A percentile compares a stretch with the other conserved stretches of the same genome.
phyloP scores from a whole-genome alignment of 2,329 filamentous ascomycete species.

The Claviceps arundinis region DNA sequence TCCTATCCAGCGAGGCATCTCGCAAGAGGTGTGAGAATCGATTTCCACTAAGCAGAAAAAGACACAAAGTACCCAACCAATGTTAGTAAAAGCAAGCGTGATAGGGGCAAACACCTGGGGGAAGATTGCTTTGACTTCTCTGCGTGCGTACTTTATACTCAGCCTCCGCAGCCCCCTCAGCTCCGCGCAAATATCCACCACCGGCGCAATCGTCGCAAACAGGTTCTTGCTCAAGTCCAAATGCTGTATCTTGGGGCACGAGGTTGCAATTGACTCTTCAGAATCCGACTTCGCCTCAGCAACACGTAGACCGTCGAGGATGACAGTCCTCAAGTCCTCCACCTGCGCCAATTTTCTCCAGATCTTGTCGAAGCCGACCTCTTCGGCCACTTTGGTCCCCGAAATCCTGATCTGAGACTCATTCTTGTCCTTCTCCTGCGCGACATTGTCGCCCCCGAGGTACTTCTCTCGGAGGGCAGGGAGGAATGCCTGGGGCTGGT shows the following conservation, averaged over 20 bases:
- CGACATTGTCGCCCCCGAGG: constrained; percentile 31
- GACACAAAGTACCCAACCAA: background rate
- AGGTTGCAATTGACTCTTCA: constrained; percentile 28
- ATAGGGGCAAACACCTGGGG: background rate
- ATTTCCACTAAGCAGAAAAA: constrained; percentile 47
- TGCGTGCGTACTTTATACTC: constrained; percentile 43
- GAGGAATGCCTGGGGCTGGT: constrained; percentile 59
- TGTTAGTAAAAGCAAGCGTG: background rate
- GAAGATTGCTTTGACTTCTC: background rate
- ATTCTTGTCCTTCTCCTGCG: constrained; percentile 15
- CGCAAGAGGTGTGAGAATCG: constrained; percentile 41
- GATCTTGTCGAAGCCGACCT: constrained; percentile 92
- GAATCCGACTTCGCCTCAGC: constrained; percentile 19
- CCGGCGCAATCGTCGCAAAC: constrained; percentile 52
- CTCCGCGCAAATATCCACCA: constrained; percentile 58
- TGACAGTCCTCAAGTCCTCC: constrained; percentile 63
- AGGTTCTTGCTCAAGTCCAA: constrained; percentile 79
- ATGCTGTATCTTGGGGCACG: constrained; percentile 58
- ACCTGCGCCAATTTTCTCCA: constrained; percentile 65
- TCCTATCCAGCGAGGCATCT: constrained; percentile 16
- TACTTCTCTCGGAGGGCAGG: constrained; percentile 77
- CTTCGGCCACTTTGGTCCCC: constrained; percentile 68
- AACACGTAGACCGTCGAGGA: constrained; percentile 67
- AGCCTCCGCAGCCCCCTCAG: constrained; percentile 53
- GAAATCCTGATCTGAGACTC: constrained; percentile 50